phyloP scores from a whole-genome alignment of 2,329 filamentous ascomycete genomes.

The Echinosphaeria canescens region DNA sequence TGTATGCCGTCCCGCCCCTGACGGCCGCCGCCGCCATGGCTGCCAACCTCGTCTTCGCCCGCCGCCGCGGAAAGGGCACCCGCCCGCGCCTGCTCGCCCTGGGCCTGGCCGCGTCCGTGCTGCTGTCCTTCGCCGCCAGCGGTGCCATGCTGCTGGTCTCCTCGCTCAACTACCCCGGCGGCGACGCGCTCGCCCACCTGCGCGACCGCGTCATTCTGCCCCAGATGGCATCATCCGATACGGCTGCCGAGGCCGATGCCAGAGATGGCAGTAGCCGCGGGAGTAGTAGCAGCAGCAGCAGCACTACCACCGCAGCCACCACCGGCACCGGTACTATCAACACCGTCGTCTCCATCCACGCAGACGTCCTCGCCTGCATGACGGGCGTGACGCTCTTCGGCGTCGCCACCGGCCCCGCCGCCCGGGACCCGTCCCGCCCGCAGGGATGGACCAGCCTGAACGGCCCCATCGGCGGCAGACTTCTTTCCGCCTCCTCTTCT shows the following conservation, averaged over 20 bases:
- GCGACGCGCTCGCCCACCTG: conserved; percentile 45
- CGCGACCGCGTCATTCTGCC: conserved; percentile 15
- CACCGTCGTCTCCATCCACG: conserved; percentile 26
- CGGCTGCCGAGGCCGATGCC: too few species aligned
- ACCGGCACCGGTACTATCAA: conserved; percentile 9
- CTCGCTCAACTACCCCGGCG: conserved; percentile 84
- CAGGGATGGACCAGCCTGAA: conserved; percentile 7
- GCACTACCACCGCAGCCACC: conserved; percentile 8
- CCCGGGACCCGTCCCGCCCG: conserved; percentile 4
- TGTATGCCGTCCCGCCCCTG: conserved; percentile 66
- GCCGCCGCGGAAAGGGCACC: conserved; percentile 39
- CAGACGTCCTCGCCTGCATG: conserved; percentile 48
- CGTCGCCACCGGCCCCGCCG: conserved; percentile 14
- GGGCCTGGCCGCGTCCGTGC: conserved; percentile 33
- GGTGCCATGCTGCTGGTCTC: conserved; percentile 54
- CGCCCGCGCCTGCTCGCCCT: conserved; percentile 31
- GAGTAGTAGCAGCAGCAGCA: too few species aligned
- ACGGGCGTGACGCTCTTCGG: conserved; percentile 47
- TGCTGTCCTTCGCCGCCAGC: conserved; percentile 36
- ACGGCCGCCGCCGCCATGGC: conserved; percentile 58
- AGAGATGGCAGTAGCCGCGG: too few species aligned
- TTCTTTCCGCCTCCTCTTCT: conserved; percentile 1
- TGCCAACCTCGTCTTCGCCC: conserved; percentile 47
- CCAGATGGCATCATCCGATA: too few species aligned
- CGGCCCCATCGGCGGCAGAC: conserved; percentile 1